phyloP scores from a whole-genome alignment of 2,329 filamentous ascomycete species.

The Aspergillus brasiliensis region DNA sequence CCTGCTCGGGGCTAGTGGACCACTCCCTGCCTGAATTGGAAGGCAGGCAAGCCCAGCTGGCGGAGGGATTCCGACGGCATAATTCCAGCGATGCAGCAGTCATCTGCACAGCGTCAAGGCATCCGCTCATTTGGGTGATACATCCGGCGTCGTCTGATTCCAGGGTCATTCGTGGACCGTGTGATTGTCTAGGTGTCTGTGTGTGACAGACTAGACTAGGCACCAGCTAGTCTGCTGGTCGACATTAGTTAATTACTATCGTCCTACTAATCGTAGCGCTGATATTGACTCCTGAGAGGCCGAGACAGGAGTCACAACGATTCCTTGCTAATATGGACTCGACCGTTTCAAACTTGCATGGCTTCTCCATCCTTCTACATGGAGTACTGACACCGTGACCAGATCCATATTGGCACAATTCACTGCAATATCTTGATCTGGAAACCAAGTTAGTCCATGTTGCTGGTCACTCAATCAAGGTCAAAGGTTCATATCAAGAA shows the following conservation, averaged over 20 bases:
- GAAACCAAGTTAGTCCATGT: not conserved
- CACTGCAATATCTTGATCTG: too few relatives aligned
- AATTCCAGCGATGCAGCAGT: not conserved
- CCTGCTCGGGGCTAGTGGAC: not conserved
- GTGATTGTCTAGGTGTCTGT: not conserved
- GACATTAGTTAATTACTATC: not conserved
- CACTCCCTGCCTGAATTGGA: not conserved
- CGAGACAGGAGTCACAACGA: too few relatives aligned
- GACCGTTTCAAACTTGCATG: too few relatives aligned
- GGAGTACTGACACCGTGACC: too few relatives aligned
- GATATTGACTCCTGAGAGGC: too few relatives aligned
- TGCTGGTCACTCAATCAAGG: not conserved
- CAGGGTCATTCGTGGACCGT: conserved; percentile 1
- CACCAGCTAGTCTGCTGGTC: not conserved
- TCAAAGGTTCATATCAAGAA: not conserved
- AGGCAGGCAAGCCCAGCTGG: not conserved
- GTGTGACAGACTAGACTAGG: not conserved
- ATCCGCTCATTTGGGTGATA: not conserved
- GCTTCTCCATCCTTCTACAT: too few relatives aligned
- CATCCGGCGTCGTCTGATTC: not conserved
- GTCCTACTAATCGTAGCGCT: too few relatives aligned
- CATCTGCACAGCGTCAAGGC: not conserved
- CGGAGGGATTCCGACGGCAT: conserved; percentile 2
- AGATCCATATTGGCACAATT: too few relatives aligned
- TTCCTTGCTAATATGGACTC: too few relatives aligned